phyloP scores from a whole-genome alignment of 306 rosid species.

The Cucumis hystrix region DNA sequence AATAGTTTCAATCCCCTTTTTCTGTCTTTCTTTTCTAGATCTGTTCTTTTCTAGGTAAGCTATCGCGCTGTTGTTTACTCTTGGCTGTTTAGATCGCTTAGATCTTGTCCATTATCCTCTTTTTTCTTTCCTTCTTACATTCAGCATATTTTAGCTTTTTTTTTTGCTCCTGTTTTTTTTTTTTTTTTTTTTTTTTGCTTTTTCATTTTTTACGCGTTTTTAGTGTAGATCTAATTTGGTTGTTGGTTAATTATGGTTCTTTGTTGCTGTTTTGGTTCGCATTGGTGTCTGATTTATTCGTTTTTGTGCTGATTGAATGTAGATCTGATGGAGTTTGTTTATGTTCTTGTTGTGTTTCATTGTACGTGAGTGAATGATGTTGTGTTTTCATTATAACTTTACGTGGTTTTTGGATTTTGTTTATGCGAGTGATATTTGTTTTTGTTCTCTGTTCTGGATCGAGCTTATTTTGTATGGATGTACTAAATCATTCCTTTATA shows the following conservation, averaged over 20 bases:
- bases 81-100: neutral
- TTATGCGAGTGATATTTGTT: neutral
- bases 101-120: neutral
- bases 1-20: neutral
- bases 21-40: neutral
- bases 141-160: neutral
- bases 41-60: neutral
- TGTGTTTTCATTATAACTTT: neutral
- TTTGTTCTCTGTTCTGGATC: neutral
- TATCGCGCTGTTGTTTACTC: neutral
- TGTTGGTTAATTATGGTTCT: neutral
- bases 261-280: neutral
- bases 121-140: neutral
- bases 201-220: neutral
- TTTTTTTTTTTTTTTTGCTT: neutral
- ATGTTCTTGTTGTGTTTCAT: neutral
- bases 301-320: neutral
- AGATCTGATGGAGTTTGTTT: neutral
- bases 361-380: neutral
- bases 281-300: neutral
- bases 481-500: neutral
- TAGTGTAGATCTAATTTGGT: neutral
- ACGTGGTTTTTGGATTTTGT: neutral
- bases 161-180: neutral
- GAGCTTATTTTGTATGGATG: neutral